Evolutionary conservation across 192 early-diverging fungal genomes (phyloP).

Genomic region (Funneliformis mosseae): DNA sequence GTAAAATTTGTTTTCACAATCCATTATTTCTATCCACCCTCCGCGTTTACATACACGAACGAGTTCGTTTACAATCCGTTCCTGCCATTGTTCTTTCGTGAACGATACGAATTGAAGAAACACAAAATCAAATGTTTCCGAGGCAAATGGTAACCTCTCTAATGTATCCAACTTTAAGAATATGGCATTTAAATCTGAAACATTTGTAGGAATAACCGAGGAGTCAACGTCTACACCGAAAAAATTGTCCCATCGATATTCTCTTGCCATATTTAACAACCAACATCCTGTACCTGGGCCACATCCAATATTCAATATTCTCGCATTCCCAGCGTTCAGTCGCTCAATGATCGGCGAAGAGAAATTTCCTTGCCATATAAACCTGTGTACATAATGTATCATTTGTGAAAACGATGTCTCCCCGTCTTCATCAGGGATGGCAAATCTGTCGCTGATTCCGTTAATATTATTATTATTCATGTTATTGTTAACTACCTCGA

Average conservation of each 20-base stretch:
- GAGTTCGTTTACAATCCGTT: constrained; percentile 20
- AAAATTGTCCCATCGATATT: constrained; percentile 35
- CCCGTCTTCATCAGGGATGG: background rate
- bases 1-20: background rate
- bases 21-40: constrained; percentile 23
- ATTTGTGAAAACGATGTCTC: background rate
- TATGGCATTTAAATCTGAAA: background rate
- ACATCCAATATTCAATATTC: constrained; percentile 10
- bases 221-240: constrained; percentile 30
- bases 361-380: constrained; percentile 15
- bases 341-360: background rate
- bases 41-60: constrained; percentile 28
- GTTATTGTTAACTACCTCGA: background rate
- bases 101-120: constrained; percentile 34
- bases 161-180: constrained; percentile 20
- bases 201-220: background rate
- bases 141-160: constrained; percentile 11
- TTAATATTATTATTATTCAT: background rate
- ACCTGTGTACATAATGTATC: background rate
- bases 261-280: constrained; percentile 38
- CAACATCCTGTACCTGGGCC: constrained; percentile 43
- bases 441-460: background rate
- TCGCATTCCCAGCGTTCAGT: background rate
- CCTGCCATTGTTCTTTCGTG: constrained; percentile 18
- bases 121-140: constrained; percentile 41